These are phyloP conservation scores for Ophiostoma angusticollis DNA, from an alignment of 2,329 filamentous ascomycete genomes.

Conservation along the genomic window DNA sequence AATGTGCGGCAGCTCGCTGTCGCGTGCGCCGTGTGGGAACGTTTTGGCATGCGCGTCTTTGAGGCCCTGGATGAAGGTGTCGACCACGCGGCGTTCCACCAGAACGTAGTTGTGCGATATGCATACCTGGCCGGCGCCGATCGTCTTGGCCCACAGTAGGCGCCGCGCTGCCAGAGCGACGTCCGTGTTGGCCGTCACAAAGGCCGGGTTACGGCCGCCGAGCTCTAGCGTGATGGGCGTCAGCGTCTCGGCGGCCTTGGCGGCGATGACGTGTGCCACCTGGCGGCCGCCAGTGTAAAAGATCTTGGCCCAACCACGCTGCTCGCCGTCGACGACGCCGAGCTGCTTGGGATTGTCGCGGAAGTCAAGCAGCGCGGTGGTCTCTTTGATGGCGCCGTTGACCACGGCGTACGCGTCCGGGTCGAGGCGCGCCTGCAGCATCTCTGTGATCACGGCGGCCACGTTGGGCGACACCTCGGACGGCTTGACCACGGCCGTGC, in stretches of 20 bases:
- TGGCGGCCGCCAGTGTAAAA: conserved; percentile 77
- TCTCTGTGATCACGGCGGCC: conserved; percentile 66
- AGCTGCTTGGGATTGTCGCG: conserved; percentile 29
- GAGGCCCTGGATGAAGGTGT: conserved; percentile 61
- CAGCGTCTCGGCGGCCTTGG: conserved; percentile 78
- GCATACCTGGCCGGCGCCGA: conserved; percentile 85
- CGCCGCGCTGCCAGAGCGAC: conserved; percentile 68
- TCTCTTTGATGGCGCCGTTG: conserved; percentile 72
- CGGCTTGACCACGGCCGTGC: conserved; percentile 81
- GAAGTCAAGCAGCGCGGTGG: conserved; percentile 59
- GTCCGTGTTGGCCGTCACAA: conserved; percentile 75
- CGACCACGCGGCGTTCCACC: conserved; percentile 61
- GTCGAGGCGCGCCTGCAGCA: conserved; percentile 67
- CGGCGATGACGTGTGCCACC: conserved; percentile 76
- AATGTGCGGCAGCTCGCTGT: conserved; percentile 71
- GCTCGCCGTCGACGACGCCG: conserved; percentile 7
- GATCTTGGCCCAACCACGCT: conserved; percentile 82
- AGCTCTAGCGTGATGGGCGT: conserved; percentile 85
- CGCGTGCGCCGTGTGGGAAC: conserved; percentile 69
- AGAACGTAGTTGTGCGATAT: conserved; percentile 87
- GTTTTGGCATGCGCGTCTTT: conserved; percentile 60
- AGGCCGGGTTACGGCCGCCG: conserved; percentile 82
- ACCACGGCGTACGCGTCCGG: conserved; percentile 61
- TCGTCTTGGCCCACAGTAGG: conserved; percentile 75
- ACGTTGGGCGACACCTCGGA: conserved; percentile 68